Percentiles rank a stretch among this genome's conserved stretches.
phyloP scores from a whole-genome alignment of 495 filamentous ascomycete genomes.

The Xanthoparmelia taractica region DNA sequence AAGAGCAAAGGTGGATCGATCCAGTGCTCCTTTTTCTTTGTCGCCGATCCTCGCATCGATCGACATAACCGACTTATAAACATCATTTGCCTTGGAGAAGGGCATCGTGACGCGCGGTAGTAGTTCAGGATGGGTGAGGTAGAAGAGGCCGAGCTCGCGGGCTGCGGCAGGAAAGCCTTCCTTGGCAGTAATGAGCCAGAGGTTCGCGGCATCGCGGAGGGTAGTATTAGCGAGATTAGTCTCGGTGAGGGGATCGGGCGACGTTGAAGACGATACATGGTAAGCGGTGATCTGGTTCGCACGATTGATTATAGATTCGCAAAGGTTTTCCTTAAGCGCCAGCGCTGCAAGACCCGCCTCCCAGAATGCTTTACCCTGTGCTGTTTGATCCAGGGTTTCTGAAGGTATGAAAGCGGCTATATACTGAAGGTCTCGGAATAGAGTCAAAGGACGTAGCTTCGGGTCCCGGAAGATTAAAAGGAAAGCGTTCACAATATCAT shows the following conservation, averaged over 20 bases:
- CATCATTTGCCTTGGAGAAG: slow-evolving; percentile 75
- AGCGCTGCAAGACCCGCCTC: slow-evolving; percentile 85
- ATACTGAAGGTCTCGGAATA: slow-evolving; percentile 93
- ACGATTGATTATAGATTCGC: slow-evolving; percentile 81
- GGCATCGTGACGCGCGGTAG: slow-evolving; percentile 79
- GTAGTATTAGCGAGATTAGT: slow-evolving; percentile 46
- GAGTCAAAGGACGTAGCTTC: slow-evolving; percentile 73
- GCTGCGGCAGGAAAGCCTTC: slow-evolving; percentile 90
- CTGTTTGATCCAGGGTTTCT: slow-evolving; percentile 72
- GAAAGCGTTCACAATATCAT: slow-evolving; percentile 71
- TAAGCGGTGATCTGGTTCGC: slow-evolving; percentile 58
- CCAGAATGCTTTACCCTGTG: slow-evolving; percentile 88
- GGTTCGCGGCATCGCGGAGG: slow-evolving; percentile 77
- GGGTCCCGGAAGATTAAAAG: slow-evolving; percentile 70
- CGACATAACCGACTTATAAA: slow-evolving; percentile 67
- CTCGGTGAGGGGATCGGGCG: slow-evolving; percentile 38
- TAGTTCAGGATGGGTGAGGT: slow-evolving; percentile 85
- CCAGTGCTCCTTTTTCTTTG: slow-evolving; percentile 50
- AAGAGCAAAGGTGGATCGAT: slow-evolving; percentile 89
- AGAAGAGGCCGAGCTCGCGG: slow-evolving; percentile 88
- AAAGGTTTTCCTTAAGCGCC: slow-evolving; percentile 81
- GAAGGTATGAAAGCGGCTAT: slow-evolving; percentile 87
- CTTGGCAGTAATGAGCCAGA: slow-evolving; percentile 92
- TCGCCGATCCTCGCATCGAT: slow-evolving; percentile 44
- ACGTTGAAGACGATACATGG: slow-evolving; percentile 38